Evolutionary conservation across 768 basidiomycete species (phyloP).

Genomic region (Russula sp.): DNA sequence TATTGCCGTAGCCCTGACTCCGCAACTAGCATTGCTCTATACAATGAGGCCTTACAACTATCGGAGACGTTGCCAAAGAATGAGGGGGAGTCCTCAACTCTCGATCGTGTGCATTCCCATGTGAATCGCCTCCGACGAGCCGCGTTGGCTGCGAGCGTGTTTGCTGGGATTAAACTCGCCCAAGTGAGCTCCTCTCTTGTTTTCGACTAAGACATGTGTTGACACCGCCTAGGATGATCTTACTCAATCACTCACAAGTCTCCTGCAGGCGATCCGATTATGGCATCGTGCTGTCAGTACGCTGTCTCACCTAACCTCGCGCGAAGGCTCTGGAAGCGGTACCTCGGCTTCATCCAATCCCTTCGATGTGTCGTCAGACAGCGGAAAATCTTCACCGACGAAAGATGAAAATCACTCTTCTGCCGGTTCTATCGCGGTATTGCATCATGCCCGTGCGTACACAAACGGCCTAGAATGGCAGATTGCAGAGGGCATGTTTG

Average conservation of each 20-base stretch:
- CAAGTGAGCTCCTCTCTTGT: constrained; percentile 44
- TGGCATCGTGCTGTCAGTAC: constrained; percentile 79
- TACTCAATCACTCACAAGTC: constrained; percentile 50
- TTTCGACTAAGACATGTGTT: not conserved
- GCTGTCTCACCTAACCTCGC: constrained; percentile 55
- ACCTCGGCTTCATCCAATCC: constrained; percentile 50
- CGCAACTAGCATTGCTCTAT: constrained; percentile 46
- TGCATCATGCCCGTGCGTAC: constrained; percentile 35
- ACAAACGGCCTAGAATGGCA: constrained; percentile 71
- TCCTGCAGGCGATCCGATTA: constrained; percentile 69
- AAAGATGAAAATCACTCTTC: constrained; percentile 33
- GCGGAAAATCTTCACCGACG: constrained; percentile 44
- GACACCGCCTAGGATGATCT: constrained; percentile 53
- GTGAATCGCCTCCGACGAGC: constrained; percentile 62
- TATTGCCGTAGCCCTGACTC: not conserved
- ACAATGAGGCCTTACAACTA: constrained; percentile 56
- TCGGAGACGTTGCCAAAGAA: constrained; percentile 42
- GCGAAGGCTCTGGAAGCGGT: constrained; percentile 33
- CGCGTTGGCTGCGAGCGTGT: constrained; percentile 68
- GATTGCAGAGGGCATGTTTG: constrained; percentile 66
- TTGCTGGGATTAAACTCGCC: constrained; percentile 63
- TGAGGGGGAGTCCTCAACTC: constrained; percentile 51
- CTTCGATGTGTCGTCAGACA: constrained; percentile 48
- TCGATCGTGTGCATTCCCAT: constrained; percentile 56
- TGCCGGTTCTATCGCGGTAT: constrained; percentile 26